Conservation (phyloP, 805 yeast species). For the Cyberlindnera mycetangii region DNA sequence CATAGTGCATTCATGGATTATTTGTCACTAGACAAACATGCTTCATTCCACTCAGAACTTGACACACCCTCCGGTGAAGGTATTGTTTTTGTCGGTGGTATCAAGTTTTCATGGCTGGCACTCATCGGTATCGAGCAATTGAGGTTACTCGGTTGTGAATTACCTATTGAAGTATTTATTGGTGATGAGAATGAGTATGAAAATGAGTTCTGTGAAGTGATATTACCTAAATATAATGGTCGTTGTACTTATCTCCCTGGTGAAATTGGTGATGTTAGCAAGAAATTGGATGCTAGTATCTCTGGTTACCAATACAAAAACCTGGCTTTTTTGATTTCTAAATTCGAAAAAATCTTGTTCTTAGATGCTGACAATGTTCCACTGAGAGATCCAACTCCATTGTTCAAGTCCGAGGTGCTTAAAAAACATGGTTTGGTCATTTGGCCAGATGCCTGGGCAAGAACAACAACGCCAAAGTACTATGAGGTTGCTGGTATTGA, state of each 20-base stretch:
- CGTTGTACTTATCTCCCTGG: slow-evolving; percentile 61
- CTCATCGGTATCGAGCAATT: slow-evolving; percentile 59
- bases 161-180: slow-evolving; percentile 72
- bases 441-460: slow-evolving; percentile 74
- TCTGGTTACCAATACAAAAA: slow-evolving; percentile 64
- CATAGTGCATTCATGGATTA: slow-evolving; percentile 36
- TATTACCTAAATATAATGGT: slow-evolving; percentile 59
- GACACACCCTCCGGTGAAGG: slow-evolving; percentile 43
- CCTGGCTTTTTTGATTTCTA: slow-evolving; percentile 63
- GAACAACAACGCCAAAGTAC: slow-evolving; percentile 60
- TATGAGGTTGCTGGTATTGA: slow-evolving; percentile 47
- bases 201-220: slow-evolving; percentile 55
- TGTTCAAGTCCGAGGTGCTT: slow-evolving; percentile 45
- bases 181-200: slow-evolving; percentile 67
- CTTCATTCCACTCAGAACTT: slow-evolving; percentile 29
- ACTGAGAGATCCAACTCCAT: slow-evolving; percentile 51
- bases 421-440: slow-evolving; percentile 43
- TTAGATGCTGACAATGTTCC: slow-evolving; percentile 75
- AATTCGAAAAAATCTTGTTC: slow-evolving; percentile 65
- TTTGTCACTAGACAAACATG: slow-evolving; percentile 37
- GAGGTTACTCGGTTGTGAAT: slow-evolving; percentile 54
- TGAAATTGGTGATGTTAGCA: slow-evolving; percentile 49
- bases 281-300: slow-evolving; percentile 43
- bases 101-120: slow-evolving; percentile 68
- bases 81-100: slow-evolving; percentile 73